Percentiles rank a stretch among this genome's conserved stretches.
Conservation (phyloP, 495 filamentous ascomycete genomes). For the Penicillium canariense region DNA sequence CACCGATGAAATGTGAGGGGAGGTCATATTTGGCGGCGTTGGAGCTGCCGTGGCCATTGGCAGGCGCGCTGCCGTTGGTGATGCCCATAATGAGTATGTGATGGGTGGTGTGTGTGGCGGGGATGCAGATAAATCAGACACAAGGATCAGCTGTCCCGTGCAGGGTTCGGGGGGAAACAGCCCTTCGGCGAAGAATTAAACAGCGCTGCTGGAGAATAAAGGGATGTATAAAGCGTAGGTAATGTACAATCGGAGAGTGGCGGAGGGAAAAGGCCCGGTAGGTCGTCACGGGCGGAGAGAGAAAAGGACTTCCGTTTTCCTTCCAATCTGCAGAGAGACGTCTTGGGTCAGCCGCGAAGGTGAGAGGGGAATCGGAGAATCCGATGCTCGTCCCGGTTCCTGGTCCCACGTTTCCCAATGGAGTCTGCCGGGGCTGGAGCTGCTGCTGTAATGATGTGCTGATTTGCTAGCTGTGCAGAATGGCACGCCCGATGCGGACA, state of each 20-base stretch:
- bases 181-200: constrained; percentile 14
- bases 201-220: constrained; percentile 15
- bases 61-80: constrained; percentile 35
- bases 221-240: constrained; percentile 23
- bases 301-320: too few species aligned
- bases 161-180: not conserved
- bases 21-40: constrained; percentile 77
- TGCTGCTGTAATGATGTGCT: too few species aligned
- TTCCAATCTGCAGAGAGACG: too few species aligned
- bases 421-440: too few species aligned
- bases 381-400: too few species aligned
- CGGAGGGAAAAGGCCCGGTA: constrained; percentile 3
- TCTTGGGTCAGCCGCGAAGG: constrained; percentile 5
- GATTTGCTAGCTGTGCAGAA: too few species aligned
- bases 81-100: constrained; percentile 39
- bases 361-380: too few species aligned
- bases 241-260: constrained; percentile 3
- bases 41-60: constrained; percentile 56
- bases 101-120: not conserved
- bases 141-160: too few species aligned
- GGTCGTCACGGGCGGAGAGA: constrained; percentile 2
- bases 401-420: too few species aligned
- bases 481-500: constrained; percentile 14
- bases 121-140: too few species aligned
- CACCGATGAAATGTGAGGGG: constrained; percentile 91